Evolutionary conservation across 805 yeast genomes (phyloP), one percentile per base, ranked within the genome.

Genomic region (Myxozyma neglecta): DNA sequence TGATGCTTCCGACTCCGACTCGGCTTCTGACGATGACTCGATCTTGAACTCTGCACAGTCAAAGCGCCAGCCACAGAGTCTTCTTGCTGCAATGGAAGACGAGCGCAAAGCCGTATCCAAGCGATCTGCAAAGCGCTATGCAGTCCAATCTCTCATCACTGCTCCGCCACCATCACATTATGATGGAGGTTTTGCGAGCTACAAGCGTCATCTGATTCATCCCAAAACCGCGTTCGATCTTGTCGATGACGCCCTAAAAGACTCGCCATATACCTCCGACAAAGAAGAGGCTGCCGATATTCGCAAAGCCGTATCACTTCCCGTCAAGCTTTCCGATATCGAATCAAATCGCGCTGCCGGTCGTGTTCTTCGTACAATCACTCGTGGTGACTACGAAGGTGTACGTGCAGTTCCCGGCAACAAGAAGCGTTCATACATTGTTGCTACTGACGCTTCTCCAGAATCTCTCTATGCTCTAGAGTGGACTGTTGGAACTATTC

Each of bases 401-500:
- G 73, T 83, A 8, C 60, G 59, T 20, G 66, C 63, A 14, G 64
- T 67, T 13, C 58, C 64, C 8, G 44, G 42, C 14, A 54, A 64
- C 16, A 65, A 69, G 36, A 60, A 80, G n/a, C 84, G 84, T 68
- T 82, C 89, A 71, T 90, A 85, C 73, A 75, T 91, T 52, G 81
- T 90, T 20, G 90, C 94, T 70, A 83, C 88, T 77, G 97, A 92
- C 72, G 81, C 88, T 65, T 85, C 93, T 3, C 88, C 90, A 0
- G 97, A 90, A 71, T 86, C 96, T 1, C 79, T 81, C 43, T 88
- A 88, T 73, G 94, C 97, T 0, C 78, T 92, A 24, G 94, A 90
- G 70, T 91, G 97, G 88, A 83, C 91, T 47, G 79, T 92, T 68
- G 97, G 97, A 1, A 83, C 96, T 0, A 87, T 90, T 0, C 79